Evolutionary conservation across 306 rosid genomes (phyloP), one percentile per base, ranked within the genome.

Genomic region (Lotus japonicus): DNA sequence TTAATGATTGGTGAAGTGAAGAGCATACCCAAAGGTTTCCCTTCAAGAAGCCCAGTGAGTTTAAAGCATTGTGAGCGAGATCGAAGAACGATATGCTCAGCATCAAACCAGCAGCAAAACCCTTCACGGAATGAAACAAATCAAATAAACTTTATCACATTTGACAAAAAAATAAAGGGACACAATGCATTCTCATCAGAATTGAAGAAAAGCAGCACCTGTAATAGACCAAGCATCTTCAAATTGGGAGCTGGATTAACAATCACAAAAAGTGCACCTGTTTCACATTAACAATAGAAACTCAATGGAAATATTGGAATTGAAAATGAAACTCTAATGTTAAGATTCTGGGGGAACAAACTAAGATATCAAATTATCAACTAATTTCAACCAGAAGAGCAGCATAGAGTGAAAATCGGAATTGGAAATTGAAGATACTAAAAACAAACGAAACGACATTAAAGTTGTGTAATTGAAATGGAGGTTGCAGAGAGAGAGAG

Each of bases 101-200:
- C 99, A 95, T 88, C 54, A 95, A 82, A 77, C 99, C 99, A 56
- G 99, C 97, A 53, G 96, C 97, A 85, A 95, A 95, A 56, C 95
- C 97, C 99, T 90, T 82, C 68, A 69, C 14, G 28, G 13, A 74
- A 59, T 5, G 10, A 69, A 60, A 28, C 23, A 43, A 64, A 10
- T 1, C 42, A 7, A 17, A 17, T 31, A 49, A 35, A 60, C 55
- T 41, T 31, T 43, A 66, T 74, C 45, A 49, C 4, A 17, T 33
- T 23, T 45, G 46, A 18, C 45, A 36, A 28, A 26, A 68, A 55
- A 15, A 28, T n/a, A n/a, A 17, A 76, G 75, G 4, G 19, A 58
- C 3, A 44, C 41, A 23, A 23, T 33, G 45, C 10, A 10, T 12
- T 14, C 11, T 21, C 9, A 16, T 38, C 9, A 7, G 11, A 38